phyloP scores from a whole-genome alignment of 2,329 filamentous ascomycete species.

The Tolypocladium pustulatum region DNA sequence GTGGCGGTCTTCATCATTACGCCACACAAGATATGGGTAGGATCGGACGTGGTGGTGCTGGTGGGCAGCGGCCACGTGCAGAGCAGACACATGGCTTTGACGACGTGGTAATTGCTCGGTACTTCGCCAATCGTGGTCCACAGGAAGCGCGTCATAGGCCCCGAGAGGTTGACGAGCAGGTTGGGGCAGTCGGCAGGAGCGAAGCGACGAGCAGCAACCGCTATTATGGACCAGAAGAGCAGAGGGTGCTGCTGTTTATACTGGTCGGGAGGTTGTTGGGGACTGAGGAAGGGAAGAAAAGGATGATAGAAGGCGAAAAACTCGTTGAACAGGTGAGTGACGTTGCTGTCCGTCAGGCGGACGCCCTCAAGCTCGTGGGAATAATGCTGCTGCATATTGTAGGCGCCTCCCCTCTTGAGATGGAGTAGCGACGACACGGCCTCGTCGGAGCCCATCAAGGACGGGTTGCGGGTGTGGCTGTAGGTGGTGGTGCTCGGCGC shows the following conservation, averaged over 20 bases:
- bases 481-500: constrained; percentile 41
- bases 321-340: constrained; percentile 57
- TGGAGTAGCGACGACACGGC: constrained; percentile 56
- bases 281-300: constrained; percentile 66
- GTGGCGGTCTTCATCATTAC: constrained; percentile 84
- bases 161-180: constrained; percentile 57
- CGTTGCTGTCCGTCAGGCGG: constrained; percentile 52
- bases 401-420: constrained; percentile 54
- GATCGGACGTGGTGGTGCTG: constrained; percentile 70
- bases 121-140: constrained; percentile 72
- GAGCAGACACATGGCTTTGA: constrained; percentile 69
- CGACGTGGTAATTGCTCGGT: constrained; percentile 68
- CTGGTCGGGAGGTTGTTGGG: constrained; percentile 54
- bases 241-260: constrained; percentile 71
- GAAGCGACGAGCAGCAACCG: constrained; percentile 65
- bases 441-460: constrained; percentile 58
- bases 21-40: constrained; percentile 71
- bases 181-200: constrained; percentile 42
- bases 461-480: constrained; percentile 50
- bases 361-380: constrained; percentile 53
- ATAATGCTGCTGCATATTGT: constrained; percentile 47
- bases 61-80: constrained; percentile 77
- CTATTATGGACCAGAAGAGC: constrained; percentile 76
- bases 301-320: constrained; percentile 70
- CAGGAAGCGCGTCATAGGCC: constrained; percentile 57